A percentile compares a stretch with the other conserved stretches of the same genome.
phyloP scores from a whole-genome alignment of 2,329 filamentous ascomycete genomes.

The Colletotrichum chlorophyti region DNA sequence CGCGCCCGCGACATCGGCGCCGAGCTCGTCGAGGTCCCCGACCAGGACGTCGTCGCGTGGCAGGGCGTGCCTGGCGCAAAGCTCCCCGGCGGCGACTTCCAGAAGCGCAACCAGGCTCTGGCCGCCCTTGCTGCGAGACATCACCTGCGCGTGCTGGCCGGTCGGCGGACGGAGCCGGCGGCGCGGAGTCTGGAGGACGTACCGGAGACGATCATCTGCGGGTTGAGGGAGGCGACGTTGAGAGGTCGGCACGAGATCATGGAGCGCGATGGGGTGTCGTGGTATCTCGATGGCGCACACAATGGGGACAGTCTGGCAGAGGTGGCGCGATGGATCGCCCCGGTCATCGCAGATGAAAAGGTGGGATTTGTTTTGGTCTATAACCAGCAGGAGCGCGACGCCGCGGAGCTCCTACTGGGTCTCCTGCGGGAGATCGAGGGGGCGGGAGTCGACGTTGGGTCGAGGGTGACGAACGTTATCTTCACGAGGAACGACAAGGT shows the following conservation, averaged over 20 bases:
- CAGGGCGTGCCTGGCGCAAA: constrained; percentile 44
- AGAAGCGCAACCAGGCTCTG: constrained; percentile 64
- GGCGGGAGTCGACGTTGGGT: constrained; percentile 7
- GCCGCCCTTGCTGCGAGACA: constrained; percentile 52
- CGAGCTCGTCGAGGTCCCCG: constrained; percentile 42
- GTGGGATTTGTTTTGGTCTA: constrained; percentile 71
- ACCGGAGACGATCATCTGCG: constrained; percentile 71
- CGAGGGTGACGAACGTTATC: constrained; percentile 73
- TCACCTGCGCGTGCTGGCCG: constrained; percentile 38
- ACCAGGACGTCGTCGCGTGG: constrained; percentile 13
- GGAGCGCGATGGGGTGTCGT: constrained; percentile 64
- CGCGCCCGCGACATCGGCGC: constrained; percentile 62
- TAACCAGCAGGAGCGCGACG: constrained; percentile 77
- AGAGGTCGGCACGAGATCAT: constrained; percentile 79
- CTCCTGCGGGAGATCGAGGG: constrained; percentile 44
- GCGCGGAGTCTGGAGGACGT: constrained; percentile 38
- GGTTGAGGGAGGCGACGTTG: constrained; percentile 77
- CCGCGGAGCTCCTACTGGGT: constrained; percentile 59
- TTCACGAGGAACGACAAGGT: constrained; percentile 52
- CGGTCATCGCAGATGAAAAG: constrained; percentile 42
- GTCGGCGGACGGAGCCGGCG: constrained; percentile 50
- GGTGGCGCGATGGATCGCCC: constrained; percentile 82
- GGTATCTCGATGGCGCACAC: constrained; percentile 94
- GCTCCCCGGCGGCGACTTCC: constrained; percentile 61
- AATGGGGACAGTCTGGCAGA: constrained; percentile 88